phyloP scores from a whole-genome alignment of 148 eudicot species.

The Vaccinium darrowii region DNA sequence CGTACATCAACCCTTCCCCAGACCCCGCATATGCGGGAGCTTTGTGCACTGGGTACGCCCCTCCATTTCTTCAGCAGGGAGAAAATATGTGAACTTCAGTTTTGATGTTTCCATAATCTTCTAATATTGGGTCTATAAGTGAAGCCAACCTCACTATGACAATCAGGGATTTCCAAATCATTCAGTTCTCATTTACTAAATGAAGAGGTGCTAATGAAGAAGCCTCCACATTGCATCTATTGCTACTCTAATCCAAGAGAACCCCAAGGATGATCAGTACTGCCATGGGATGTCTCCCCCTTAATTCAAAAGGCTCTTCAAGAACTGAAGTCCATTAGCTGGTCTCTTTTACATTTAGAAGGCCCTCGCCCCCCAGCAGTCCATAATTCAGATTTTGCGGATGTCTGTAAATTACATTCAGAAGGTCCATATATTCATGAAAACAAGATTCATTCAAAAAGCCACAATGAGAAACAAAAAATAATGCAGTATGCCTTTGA shows the following conservation, averaged over 20 bases:
- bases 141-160: background rate
- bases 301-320: background rate
- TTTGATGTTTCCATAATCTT: background rate
- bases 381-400: background rate
- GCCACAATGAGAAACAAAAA: background rate
- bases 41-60: too few relatives aligned
- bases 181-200: background rate
- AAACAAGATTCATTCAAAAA: conserved; percentile 5
- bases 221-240: background rate
- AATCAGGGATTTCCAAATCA: background rate
- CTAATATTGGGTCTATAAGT: background rate
- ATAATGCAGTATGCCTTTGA: background rate
- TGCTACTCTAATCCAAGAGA: background rate
- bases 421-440: background rate
- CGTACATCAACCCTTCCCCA: too few relatives aligned
- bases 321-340: background rate
- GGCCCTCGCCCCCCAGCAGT: background rate
- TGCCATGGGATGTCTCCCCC: background rate
- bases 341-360: background rate
- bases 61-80: background rate
- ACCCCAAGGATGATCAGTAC: background rate
- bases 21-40: too few relatives aligned
- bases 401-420: background rate
- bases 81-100: background rate
- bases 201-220: background rate